A percentile compares a stretch with the other conserved stretches of the same genome.
Conservation (phyloP, 306 rosid species). For the Quercus parvula region DNA sequence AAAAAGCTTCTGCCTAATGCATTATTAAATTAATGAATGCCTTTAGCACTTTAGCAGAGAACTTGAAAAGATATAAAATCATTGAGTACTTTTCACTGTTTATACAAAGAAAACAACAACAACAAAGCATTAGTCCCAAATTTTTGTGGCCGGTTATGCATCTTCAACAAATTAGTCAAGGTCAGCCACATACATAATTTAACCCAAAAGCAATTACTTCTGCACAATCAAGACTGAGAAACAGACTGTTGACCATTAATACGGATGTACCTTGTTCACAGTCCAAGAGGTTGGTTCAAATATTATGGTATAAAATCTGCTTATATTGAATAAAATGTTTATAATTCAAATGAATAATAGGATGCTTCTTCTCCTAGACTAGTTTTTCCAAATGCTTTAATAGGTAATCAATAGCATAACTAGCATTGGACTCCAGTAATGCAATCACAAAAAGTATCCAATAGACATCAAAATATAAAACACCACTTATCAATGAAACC, state of each 20-base stretch:
- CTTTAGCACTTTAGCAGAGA: not conserved
- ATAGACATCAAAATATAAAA: not conserved
- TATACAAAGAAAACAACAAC: not conserved
- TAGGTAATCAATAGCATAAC: not conserved
- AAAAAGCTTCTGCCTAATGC: not conserved
- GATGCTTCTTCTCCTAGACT: not conserved
- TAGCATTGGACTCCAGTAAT: not conserved
- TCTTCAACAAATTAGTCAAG: too few species aligned
- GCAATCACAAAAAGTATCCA: not conserved
- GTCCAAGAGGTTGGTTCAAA: not conserved
- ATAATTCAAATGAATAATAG: not conserved
- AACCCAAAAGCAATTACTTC: not conserved
- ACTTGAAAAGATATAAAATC: not conserved
- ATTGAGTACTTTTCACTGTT: not conserved
- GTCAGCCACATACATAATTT: not conserved
- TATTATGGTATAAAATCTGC: not conserved
- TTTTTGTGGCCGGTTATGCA: too few species aligned
- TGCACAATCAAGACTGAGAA: not conserved
- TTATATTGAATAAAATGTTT: not conserved
- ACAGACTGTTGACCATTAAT: not conserved
- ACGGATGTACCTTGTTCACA: not conserved
- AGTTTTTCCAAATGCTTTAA: not conserved
- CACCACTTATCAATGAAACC: not conserved
- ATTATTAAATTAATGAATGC: not conserved
- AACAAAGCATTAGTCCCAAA: too few species aligned